A percentile compares a stretch with the other conserved stretches of the same genome.
Evolutionary conservation across 139 green algal species (phyloP).

Genomic region (Spirogloea muscicola): DNA sequence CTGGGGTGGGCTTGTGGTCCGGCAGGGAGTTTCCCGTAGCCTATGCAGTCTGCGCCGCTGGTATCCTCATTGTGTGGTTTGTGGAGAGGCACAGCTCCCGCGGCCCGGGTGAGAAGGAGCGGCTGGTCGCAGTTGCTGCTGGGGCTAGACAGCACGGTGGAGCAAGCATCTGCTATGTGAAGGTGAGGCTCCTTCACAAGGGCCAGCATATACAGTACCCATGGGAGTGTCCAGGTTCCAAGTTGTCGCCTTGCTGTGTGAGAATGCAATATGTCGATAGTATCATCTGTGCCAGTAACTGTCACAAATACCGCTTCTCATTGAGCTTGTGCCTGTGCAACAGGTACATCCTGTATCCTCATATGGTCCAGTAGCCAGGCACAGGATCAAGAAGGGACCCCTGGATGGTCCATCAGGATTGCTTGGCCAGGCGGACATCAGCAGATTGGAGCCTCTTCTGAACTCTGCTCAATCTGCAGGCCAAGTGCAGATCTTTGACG

Average conservation of each 20-base stretch:
- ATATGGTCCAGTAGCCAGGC: slow-evolving; percentile 22
- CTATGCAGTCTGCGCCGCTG: slow-evolving; percentile 21
- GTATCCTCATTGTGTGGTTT: slow-evolving; percentile 39
- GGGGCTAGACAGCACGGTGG: slow-evolving; percentile 24
- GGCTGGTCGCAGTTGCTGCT: slow-evolving; percentile 35
- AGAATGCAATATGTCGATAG: not conserved
- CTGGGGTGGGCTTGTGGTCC: not conserved
- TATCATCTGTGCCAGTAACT: not conserved
- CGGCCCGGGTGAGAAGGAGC: not conserved
- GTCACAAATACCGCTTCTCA: not conserved
- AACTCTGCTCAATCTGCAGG: not conserved
- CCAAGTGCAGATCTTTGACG: not conserved
- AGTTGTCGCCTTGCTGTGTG: slow-evolving; percentile 3
- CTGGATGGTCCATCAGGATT: no score
- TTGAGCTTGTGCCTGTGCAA: no score
- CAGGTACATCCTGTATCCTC: slow-evolving; percentile 25
- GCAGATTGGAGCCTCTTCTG: not conserved
- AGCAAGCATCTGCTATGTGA: slow-evolving; percentile 45
- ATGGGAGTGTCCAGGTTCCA: not conserved
- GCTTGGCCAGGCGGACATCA: not conserved
- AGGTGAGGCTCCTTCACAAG: not conserved
- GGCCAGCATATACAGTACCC: not conserved
- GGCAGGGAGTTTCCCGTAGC: slow-evolving; percentile 22
- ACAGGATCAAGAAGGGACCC: not conserved
- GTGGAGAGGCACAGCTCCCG: slow-evolving; percentile 4